These are phyloP conservation scores for Ogataea siamensis DNA, from an alignment of 805 yeast genomes.

Conservation along the genomic window DNA sequence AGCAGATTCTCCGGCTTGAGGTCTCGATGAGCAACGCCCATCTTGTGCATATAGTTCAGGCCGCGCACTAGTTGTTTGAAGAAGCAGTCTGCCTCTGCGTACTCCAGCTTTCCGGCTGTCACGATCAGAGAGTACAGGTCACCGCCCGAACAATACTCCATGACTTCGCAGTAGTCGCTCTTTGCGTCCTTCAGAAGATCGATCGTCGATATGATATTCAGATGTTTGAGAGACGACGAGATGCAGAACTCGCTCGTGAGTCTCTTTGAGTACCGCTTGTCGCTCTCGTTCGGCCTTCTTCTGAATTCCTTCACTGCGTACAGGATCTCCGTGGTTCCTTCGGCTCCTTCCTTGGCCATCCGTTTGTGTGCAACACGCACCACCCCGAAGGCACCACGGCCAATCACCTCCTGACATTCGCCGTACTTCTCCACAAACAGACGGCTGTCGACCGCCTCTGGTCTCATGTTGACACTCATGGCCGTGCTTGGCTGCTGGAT, in stretches of 20 bases:
- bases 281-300: constrained; percentile 56
- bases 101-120: constrained; percentile 74
- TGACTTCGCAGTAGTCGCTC: constrained; percentile 79
- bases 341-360: constrained; percentile 25
- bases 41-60: constrained; percentile 81
- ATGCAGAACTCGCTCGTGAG: constrained; percentile 82
- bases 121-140: constrained; percentile 73
- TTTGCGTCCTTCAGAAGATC: constrained; percentile 80
- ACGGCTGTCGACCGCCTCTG: constrained; percentile 35
- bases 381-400: constrained; percentile 92
- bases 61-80: constrained; percentile 84
- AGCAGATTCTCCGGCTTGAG: constrained; percentile 84
- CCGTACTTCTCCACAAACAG: constrained; percentile 90
- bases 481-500: constrained; percentile 27
- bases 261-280: constrained; percentile 65
- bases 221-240: constrained; percentile 72
- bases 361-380: constrained; percentile 85
- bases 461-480: constrained; percentile 19
- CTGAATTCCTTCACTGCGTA: constrained; percentile 90
- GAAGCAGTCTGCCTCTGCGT: constrained; percentile 85
- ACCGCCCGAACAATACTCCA: constrained; percentile 84
- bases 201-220: constrained; percentile 71
- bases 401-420: constrained; percentile 89
- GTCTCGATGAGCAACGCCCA: constrained; percentile 90
- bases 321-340: constrained; percentile 41